phyloP scores from a whole-genome alignment of 2,329 filamentous ascomycete genomes.

The Beauveria scarabaeidicola region DNA sequence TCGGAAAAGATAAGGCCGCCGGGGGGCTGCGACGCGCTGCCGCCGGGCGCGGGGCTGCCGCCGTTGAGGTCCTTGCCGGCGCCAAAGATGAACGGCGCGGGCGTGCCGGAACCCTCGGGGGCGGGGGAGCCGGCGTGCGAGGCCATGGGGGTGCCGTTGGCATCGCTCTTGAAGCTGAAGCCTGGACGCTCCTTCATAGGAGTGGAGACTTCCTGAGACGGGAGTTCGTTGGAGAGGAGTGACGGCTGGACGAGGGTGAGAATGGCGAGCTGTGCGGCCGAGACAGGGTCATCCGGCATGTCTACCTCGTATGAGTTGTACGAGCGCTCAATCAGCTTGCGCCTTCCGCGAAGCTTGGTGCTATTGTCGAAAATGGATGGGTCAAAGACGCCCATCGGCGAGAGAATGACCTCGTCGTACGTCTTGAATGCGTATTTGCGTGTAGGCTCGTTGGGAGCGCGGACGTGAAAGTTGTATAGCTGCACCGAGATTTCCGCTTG shows the following conservation, averaged over 20 bases:
- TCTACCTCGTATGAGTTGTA: conserved; percentile 91
- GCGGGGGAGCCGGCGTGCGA: conserved; percentile 83
- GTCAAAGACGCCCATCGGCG: conserved; percentile 89
- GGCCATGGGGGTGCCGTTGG: conserved; percentile 69
- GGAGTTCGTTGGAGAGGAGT: conserved; percentile 31
- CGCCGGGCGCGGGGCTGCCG: conserved; percentile 45
- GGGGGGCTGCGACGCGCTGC: conserved; percentile 32
- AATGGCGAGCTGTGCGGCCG: conserved; percentile 69
- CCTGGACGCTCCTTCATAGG: conserved; percentile 58
- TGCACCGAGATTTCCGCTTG: conserved; percentile 86
- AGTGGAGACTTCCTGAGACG: conserved; percentile 43
- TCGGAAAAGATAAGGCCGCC: conserved; percentile 44
- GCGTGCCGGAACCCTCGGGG: conserved; percentile 67
- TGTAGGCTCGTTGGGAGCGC: conserved; percentile 80
- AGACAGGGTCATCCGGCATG: conserved; percentile 77
- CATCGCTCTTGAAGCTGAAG: conserved; percentile 60
- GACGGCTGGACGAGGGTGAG: conserved; percentile 53
- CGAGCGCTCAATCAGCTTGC: conserved; percentile 76
- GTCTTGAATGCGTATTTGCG: conserved; percentile 93
- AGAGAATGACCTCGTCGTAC: conserved; percentile 92
- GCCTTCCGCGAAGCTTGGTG: conserved; percentile 68
- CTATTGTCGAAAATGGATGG: conserved; percentile 79
- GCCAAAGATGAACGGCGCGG: conserved; percentile 50
- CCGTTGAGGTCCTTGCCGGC: conserved; percentile 37
- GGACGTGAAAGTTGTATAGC: conserved; percentile 81